Conservation (phyloP, 2,329 filamentous ascomycete species). For the Blumeria graminis region DNA sequence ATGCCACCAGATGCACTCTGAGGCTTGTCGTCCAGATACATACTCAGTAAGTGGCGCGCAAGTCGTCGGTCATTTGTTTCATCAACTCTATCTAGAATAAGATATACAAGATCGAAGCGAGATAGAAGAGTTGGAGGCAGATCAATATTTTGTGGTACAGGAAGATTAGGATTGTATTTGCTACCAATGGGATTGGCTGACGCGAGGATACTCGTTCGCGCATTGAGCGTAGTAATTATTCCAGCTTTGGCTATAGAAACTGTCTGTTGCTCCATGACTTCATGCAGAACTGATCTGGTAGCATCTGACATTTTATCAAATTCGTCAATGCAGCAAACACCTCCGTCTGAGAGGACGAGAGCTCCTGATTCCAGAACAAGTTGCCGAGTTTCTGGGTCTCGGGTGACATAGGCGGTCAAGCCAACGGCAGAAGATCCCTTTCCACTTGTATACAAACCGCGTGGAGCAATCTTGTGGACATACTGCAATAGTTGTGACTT, state of each 20-base stretch:
- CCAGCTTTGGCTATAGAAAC: constrained; percentile 58
- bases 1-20: constrained; percentile 50
- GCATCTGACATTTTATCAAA: constrained; percentile 63
- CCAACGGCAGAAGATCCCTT: constrained; percentile 56
- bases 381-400: constrained; percentile 49
- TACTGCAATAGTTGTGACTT: constrained; percentile 92
- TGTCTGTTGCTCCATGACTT: constrained; percentile 65
- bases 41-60: constrained; percentile 76
- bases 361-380: constrained; percentile 54
- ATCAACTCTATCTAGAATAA: constrained; percentile 83
- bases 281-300: constrained; percentile 49
- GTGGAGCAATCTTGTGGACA: constrained; percentile 90
- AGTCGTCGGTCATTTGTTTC: constrained; percentile 72
- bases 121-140: constrained; percentile 84
- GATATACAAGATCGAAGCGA: constrained; percentile 89
- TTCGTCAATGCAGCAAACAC: constrained; percentile 57
- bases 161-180: constrained; percentile 88
- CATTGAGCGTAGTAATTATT: constrained; percentile 75
- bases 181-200: constrained; percentile 96
- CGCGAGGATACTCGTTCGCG: constrained; percentile 80
- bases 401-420: constrained; percentile 54
- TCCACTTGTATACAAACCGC: constrained; percentile 55
- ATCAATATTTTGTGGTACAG: constrained; percentile 95
- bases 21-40: constrained; percentile 89
- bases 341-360: constrained; percentile 48